Evolutionary conservation across 176 grass and related monocot genomes (phyloP).

Genomic region (Thalia dealbata): DNA sequence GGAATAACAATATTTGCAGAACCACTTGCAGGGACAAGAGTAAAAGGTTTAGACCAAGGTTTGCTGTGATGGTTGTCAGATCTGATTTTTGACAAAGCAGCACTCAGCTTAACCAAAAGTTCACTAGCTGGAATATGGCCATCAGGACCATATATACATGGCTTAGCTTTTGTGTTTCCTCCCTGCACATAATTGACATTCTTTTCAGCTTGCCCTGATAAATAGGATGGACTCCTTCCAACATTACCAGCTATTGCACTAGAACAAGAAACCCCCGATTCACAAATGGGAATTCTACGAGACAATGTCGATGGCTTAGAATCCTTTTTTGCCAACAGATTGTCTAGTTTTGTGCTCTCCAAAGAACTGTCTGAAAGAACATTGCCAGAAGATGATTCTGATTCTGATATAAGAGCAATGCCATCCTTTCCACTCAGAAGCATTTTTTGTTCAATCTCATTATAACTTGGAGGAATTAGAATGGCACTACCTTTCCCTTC

Average conservation of each 20-base stretch:
- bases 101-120: conserved; percentile 74
- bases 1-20: conserved; percentile 64
- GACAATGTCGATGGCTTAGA: conserved; percentile 22
- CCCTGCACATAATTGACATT: conserved; percentile 30
- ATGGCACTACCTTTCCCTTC: conserved; percentile 52
- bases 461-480: conserved; percentile 66
- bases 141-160: conserved; percentile 68
- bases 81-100: conserved; percentile 37
- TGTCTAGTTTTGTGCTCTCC: not conserved
- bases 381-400: conserved; percentile 1
- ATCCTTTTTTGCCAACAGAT: not conserved
- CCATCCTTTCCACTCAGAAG: conserved; percentile 44
- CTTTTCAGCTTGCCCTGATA: conserved; percentile 26
- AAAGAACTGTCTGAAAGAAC: not conserved
- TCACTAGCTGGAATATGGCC: conserved; percentile 61
- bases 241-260: conserved; percentile 26
- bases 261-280: not conserved
- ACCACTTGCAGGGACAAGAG: conserved; percentile 71
- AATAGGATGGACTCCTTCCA: conserved; percentile 32
- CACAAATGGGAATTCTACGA: not conserved
- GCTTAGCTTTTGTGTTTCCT: conserved; percentile 43
- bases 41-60: conserved; percentile 73
- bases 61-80: conserved; percentile 37
- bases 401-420: conserved; percentile 58
- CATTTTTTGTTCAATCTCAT: conserved; percentile 37